Conservation (phyloP, 2,329 filamentous ascomycete genomes). For the Pleomassaria siparia region DNA sequence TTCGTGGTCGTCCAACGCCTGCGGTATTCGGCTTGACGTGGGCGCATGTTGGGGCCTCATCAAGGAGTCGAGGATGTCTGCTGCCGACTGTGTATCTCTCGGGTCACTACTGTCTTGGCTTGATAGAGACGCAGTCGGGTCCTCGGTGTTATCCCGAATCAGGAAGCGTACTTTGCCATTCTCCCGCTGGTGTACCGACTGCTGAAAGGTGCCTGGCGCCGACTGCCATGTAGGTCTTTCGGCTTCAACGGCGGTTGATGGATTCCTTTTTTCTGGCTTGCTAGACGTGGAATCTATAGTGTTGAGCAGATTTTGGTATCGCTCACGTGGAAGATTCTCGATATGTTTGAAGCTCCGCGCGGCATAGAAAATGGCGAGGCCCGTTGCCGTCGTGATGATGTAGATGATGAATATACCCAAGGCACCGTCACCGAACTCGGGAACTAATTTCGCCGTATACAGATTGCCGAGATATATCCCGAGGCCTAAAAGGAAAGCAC, state of each 20-base stretch:
- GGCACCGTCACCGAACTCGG: not conserved
- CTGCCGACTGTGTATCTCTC: not conserved
- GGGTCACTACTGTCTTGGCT: not conserved
- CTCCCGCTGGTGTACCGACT: not conserved
- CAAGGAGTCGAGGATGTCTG: too few relatives aligned
- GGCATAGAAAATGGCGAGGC: not conserved
- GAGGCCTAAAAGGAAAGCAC: slow-evolving; percentile 11
- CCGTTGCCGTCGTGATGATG: not conserved
- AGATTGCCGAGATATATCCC: slow-evolving; percentile 13
- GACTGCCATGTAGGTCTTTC: not conserved
- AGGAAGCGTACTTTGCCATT: not conserved
- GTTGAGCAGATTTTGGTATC: not conserved
- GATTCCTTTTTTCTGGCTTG: not conserved
- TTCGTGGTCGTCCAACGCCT: too few relatives aligned
- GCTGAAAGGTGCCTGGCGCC: not conserved
- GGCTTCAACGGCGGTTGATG: not conserved
- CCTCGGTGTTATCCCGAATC: not conserved
- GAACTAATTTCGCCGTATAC: not conserved
- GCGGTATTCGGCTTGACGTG: too few relatives aligned
- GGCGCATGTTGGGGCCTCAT: too few relatives aligned
- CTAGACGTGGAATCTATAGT: not conserved
- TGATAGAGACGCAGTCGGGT: not conserved
- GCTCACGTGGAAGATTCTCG: not conserved
- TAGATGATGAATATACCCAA: slow-evolving; percentile 4
- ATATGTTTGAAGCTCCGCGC: not conserved